Evolutionary conservation across 2,329 filamentous ascomycete species (phyloP).

Genomic region (Lasiodiplodia gonubiensis): DNA sequence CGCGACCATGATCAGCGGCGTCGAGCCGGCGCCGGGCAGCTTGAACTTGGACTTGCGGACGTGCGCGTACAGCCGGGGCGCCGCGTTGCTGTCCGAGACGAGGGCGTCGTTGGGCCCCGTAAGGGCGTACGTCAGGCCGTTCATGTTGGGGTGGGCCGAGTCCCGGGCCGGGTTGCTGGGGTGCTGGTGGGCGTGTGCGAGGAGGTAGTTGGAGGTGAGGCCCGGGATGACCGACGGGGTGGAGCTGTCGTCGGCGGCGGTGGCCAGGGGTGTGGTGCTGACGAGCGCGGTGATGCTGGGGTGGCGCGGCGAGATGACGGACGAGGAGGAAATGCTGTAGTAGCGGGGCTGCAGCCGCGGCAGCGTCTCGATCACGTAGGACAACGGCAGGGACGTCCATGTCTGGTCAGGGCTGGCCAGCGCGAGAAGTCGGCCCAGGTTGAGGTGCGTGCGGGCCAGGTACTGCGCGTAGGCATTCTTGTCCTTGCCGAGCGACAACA

Average conservation of each 20-base stretch:
- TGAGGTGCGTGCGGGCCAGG: constrained; percentile 42
- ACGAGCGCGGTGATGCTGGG: constrained; percentile 49
- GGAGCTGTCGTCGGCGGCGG: constrained; percentile 16
- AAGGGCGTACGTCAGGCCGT: constrained; percentile 36
- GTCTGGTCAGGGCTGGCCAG: constrained; percentile 33
- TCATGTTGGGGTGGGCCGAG: constrained; percentile 32
- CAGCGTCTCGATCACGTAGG: constrained; percentile 41
- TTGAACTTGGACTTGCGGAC: constrained; percentile 53
- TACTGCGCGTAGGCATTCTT: constrained; percentile 44
- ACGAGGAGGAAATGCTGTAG: constrained; percentile 46
- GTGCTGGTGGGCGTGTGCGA: constrained; percentile 34
- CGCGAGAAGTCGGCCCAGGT: constrained; percentile 46
- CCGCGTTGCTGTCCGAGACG: constrained; percentile 21
- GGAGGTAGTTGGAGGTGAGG: constrained; percentile 49
- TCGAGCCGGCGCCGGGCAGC: constrained; percentile 53
- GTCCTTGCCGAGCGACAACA: constrained; percentile 41
- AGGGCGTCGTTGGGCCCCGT: constrained; percentile 32
- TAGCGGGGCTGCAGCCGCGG: constrained; percentile 39
- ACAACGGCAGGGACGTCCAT: constrained; percentile 44
- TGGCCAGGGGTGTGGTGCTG: constrained; percentile 40
- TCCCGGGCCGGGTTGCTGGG: constrained; percentile 13
- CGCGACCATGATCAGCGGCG: constrained; percentile 50
- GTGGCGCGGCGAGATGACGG: constrained; percentile 44
- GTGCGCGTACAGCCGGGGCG: constrained; percentile 44
- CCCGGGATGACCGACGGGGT: constrained; percentile 39